phyloP scores from a whole-genome alignment of 768 basidiomycete genomes.

The Macrolepiota fuliginosa region DNA sequence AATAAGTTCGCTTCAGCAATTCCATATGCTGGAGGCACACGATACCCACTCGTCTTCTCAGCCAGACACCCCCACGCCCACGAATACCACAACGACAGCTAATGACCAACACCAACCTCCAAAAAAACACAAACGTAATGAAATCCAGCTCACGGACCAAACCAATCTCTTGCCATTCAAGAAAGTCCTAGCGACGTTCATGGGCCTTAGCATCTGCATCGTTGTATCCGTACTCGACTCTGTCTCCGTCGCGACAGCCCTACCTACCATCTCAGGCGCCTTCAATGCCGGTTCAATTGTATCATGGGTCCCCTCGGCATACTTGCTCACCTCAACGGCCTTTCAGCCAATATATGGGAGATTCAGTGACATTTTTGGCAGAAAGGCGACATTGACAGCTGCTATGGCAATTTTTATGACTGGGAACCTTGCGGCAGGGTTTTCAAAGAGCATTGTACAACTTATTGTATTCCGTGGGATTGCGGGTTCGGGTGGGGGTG shows the following conservation, averaged over 20 bases:
- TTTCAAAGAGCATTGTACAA: conserved; percentile 61
- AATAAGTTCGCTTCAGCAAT: not conserved
- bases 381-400: conserved; percentile 56
- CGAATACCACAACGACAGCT: not conserved
- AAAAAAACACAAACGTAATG: not conserved
- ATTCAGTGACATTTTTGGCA: conserved; percentile 65
- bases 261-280: conserved; percentile 66
- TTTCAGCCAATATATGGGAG: conserved; percentile 63
- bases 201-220: conserved; percentile 58
- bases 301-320: conserved; percentile 74
- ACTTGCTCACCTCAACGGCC: conserved; percentile 64
- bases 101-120: not conserved
- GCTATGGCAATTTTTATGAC: conserved; percentile 64
- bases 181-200: conserved; percentile 61
- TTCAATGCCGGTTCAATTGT: conserved; percentile 64
- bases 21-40: not conserved
- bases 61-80: not conserved
- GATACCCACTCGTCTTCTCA: not conserved
- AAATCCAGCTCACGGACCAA: conserved; percentile 51
- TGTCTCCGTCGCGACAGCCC: conserved; percentile 70
- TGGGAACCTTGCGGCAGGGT: conserved; percentile 65
- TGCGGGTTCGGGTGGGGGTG: conserved; percentile 65
- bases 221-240: conserved; percentile 66
- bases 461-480: conserved; percentile 69
- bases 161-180: conserved; percentile 70